These are phyloP conservation scores for Metschnikowia gelsemii DNA, from an alignment of 805 yeast species.

Conservation along the genomic window DNA sequence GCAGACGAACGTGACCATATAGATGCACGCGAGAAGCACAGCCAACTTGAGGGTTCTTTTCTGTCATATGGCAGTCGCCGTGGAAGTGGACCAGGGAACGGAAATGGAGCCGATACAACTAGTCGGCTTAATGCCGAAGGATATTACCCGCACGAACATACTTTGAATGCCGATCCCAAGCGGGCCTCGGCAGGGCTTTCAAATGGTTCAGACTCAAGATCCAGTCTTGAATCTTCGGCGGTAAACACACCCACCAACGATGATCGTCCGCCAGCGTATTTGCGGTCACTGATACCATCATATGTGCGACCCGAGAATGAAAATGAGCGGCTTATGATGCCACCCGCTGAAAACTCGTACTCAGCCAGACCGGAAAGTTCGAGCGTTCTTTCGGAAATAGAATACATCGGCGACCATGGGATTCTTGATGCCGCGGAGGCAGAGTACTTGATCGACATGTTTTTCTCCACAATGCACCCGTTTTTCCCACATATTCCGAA, in stretches of 20 bases:
- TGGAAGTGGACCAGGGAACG: too few species aligned
- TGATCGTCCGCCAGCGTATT: conserved; percentile 5
- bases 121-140: too few species aligned
- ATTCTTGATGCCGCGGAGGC: conserved; percentile 67
- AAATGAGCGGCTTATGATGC: conserved; percentile 36
- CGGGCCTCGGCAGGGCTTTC: too few species aligned
- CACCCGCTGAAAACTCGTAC: conserved; percentile 42
- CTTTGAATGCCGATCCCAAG: too few species aligned
- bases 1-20: conserved; percentile 65
- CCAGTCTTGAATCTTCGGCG: conserved; percentile 1
- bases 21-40: conserved; percentile 50
- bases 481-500: conserved; percentile 84
- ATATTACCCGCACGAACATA: too few species aligned
- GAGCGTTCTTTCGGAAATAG: conserved; percentile 53
- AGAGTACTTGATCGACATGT: conserved; percentile 52
- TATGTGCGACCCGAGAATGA: conserved; percentile 17
- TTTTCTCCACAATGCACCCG: conserved; percentile 81
- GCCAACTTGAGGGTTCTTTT: conserved; percentile 39
- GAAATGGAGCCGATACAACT: too few species aligned
- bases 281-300: conserved; percentile 22
- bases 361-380: conserved; percentile 49
- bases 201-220: background rate
- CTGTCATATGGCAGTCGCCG: background rate
- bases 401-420: conserved; percentile 58
- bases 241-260: conserved; percentile 2